phyloP scores from a whole-genome alignment of 768 basidiomycete genomes.

The Grammothele lineata region DNA sequence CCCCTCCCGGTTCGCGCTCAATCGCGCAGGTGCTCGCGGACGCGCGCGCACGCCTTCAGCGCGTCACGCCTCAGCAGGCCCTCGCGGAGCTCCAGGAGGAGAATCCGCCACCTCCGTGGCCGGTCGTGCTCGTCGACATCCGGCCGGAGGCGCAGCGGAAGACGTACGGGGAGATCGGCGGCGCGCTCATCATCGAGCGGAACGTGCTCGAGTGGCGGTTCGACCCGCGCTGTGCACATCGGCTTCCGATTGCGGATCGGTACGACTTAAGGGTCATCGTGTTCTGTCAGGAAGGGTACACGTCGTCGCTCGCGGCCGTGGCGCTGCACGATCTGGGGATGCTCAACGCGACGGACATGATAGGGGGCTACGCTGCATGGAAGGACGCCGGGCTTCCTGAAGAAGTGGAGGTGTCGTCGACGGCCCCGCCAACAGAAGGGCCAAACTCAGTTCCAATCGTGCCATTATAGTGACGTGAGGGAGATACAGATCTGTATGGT shows the following conservation, averaged over 20 bases:
- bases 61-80: conserved; percentile 57
- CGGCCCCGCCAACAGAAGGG: conserved; percentile 9
- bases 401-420: conserved; percentile 16
- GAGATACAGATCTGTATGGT: no score
- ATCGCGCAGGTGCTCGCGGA: conserved; percentile 54
- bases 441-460: neutral
- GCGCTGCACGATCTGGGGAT: conserved; percentile 67
- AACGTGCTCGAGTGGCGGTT: conserved; percentile 80
- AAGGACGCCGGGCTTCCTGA: conserved; percentile 60
- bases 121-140: conserved; percentile 76
- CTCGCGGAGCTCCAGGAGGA: conserved; percentile 49
- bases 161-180: conserved; percentile 53
- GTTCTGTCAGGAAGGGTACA: conserved; percentile 70
- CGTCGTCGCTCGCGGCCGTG: conserved; percentile 69
- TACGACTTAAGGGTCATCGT: conserved; percentile 74
- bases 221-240: conserved; percentile 56
- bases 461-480: no score
- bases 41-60: conserved; percentile 60
- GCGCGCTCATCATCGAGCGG: conserved; percentile 70
- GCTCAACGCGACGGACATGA: conserved; percentile 71
- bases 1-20: conserved; percentile 62
- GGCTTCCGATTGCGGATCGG: conserved; percentile 64
- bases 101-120: conserved; percentile 47
- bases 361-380: conserved; percentile 75
- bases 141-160: conserved; percentile 60